Conservation (phyloP, 2,329 filamentous ascomycete species). For the Aspergillus pseudoterreus region DNA sequence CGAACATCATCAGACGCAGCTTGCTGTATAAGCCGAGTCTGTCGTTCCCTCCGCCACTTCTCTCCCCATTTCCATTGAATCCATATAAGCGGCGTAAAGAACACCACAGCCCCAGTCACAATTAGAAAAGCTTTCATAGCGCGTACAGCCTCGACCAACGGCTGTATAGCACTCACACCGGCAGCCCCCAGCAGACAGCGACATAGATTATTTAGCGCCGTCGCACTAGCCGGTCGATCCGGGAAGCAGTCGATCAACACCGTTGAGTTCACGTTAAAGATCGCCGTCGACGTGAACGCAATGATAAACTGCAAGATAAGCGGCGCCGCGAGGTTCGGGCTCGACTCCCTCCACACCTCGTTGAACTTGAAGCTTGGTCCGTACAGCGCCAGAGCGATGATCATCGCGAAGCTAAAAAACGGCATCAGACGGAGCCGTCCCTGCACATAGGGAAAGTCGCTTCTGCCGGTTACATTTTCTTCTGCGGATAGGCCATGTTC, state of each 20-base stretch:
- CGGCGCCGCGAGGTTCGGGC: constrained; percentile 30
- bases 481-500: background rate
- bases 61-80: constrained; percentile 25
- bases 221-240: constrained; percentile 31
- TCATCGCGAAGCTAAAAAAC: constrained; percentile 5
- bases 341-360: background rate
- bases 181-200: constrained; percentile 36
- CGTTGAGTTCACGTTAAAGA: constrained; percentile 34
- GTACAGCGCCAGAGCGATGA: constrained; percentile 27
- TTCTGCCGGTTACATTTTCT: background rate
- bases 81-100: constrained; percentile 21
- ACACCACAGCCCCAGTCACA: constrained; percentile 24
- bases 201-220: constrained; percentile 35
- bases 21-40: background rate
- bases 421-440: constrained; percentile 6
- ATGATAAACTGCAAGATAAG: constrained; percentile 38
- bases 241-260: constrained; percentile 37
- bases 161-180: constrained; percentile 29
- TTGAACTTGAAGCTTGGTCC: constrained; percentile 25
- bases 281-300: constrained; percentile 31
- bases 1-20: too few relatives aligned
- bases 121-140: constrained; percentile 27
- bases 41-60: constrained; percentile 24
- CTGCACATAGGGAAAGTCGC: constrained; percentile 5
- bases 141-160: constrained; percentile 29